phyloP scores from a whole-genome alignment of 2,329 filamentous ascomycete species.

The Aspergillus sp. region DNA sequence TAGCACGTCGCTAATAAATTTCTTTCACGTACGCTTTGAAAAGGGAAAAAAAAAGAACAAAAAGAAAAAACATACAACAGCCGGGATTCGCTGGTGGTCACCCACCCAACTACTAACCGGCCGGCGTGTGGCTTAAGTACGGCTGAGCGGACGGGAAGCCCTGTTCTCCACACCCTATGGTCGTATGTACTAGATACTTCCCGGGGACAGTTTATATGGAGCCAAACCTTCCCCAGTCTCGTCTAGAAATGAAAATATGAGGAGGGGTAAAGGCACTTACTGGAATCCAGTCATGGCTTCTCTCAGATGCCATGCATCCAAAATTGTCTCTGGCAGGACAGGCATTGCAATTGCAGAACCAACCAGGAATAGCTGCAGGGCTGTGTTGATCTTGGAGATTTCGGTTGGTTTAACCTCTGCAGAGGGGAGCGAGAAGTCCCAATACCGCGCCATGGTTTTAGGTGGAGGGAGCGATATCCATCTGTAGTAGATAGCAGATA shows the following conservation, averaged over 20 bases:
- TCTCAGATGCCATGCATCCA: conserved; percentile 46
- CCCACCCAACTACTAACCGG: conserved; percentile 43
- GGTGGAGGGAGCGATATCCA: conserved; percentile 90
- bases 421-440: conserved; percentile 82
- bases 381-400: conserved; percentile 68
- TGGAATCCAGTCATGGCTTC: conserved; percentile 51
- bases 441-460: conserved; percentile 87
- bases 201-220: conserved; percentile 10
- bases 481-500: conserved; percentile 88
- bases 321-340: conserved; percentile 54
- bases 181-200: conserved; percentile 27
- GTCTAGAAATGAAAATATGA: background rate
- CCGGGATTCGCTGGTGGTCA: conserved; percentile 42
- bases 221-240: background rate
- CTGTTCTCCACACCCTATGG: conserved; percentile 42
- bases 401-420: conserved; percentile 39
- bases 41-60: conserved; percentile 2
- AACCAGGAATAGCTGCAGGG: conserved; percentile 78
- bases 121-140: conserved; percentile 43
- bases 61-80: conserved; percentile 36
- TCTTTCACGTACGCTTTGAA: background rate
- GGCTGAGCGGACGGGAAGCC: conserved; percentile 44
- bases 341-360: conserved; percentile 76
- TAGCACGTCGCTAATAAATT: no score
- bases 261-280: conserved; percentile 22